These are phyloP conservation scores for Eragrostis tef DNA, from an alignment of 202 grass and related monocot species.

Conservation along the genomic window DNA sequence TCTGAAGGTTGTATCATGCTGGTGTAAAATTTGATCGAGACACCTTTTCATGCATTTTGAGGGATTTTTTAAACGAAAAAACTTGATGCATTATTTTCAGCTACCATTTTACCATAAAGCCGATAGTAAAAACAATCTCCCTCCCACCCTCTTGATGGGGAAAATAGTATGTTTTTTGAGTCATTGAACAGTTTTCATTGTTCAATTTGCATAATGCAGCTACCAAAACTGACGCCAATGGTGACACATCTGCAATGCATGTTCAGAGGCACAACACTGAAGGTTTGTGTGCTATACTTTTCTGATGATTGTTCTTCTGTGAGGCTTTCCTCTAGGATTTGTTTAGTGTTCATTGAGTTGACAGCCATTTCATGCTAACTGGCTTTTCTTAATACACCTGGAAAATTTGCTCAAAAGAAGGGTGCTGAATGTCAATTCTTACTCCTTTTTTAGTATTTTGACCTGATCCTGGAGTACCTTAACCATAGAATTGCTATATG, in stretches of 20 bases:
- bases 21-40: neutral
- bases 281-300: constrained; percentile 36
- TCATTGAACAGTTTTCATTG: neutral
- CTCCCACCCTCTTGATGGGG: neutral
- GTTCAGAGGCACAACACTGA: constrained; percentile 6
- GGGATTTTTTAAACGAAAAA: neutral
- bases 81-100: neutral
- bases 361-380: constrained; percentile 28
- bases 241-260: constrained; percentile 4
- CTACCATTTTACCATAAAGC: neutral
- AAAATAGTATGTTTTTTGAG: neutral
- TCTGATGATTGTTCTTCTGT: constrained; percentile 5
- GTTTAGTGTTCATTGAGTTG: constrained; percentile 7
- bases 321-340: constrained; percentile 8
- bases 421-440: constrained; percentile 38
- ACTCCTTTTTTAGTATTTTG: no score
- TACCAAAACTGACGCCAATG: neutral
- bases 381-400: constrained; percentile 11
- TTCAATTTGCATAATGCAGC: constrained; percentile 12
- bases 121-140: neutral
- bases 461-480: neutral
- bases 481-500: neutral
- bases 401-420: constrained; percentile 29
- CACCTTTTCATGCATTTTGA: constrained; percentile 22
- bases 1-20: constrained; percentile 27